Evolutionary conservation across 2,329 filamentous ascomycete genomes (phyloP), one percentile per base, ranked within the genome.

Genomic region (Aspergillus pseudoglaucus): DNA sequence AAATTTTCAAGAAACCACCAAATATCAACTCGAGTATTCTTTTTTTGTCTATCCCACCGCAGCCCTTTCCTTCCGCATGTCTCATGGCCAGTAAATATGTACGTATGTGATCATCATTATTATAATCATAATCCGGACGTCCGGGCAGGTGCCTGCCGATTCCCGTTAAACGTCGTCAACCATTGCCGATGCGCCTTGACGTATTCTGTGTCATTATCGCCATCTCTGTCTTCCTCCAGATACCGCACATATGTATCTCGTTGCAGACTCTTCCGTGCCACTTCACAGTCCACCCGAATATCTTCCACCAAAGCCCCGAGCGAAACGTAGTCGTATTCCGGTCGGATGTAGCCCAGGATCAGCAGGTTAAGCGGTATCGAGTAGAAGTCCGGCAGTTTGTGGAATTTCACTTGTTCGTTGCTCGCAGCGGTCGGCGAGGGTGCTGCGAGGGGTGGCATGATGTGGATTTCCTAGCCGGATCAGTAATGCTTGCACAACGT

Each of bases 271-370:
- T 76, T 73, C 57, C 78, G 76, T 39, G 90, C 86, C 47, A 97
- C 90, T 59, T 87, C 81, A 61, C 93, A 95, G 74, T 97, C 93
- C 57, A 85, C 80, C 63, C 81, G 80, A 64, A 98, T 98, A 72
- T 98, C 93, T 59, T 85, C 81, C 40, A 97, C 82, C 63, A 97
- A 75, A 30, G 84, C 86, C 53, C 96, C 90, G 58, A 89, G 77
- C 53, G 81, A 85, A 51, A 84, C 81, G 71, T 98, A 98, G 73
- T 97, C 88, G 64, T 80, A 84, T 71, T 97, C 93, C 7, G 88
- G 85, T 46, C 93, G 80, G 53, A 98, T 90, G 68, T 88, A 97
- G 25, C 90, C 93, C 52, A 91, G 68, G 44, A 98, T 82, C 20
- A 90, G 68, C 14, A 97, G 74, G 38, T 88, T 84, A 75, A 97